Evolutionary conservation across 2,329 filamentous ascomycete genomes (phyloP), one percentile per base, ranked within the genome.

Genomic region (Sclerotiophoma versabilis): DNA sequence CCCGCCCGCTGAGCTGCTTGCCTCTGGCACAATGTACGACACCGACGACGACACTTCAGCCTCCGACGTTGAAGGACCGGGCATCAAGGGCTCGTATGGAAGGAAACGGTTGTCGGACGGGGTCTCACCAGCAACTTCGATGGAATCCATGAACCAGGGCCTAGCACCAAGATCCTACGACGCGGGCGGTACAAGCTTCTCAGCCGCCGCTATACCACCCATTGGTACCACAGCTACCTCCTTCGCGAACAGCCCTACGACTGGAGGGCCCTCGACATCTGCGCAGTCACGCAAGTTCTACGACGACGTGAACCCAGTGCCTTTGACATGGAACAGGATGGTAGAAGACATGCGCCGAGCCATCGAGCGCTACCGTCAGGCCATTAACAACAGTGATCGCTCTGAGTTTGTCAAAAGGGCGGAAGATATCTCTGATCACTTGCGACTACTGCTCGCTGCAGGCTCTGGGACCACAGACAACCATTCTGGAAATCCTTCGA

Each of bases 381-480:
- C 91, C n/a, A 91, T 99, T 65, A 88, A 88, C 58, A 90, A 87
- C 66, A 89, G 88, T 59, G 87, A 89, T 69, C 87, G 93, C 22
- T 91, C 92, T 2, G 92, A 98, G 71, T 98, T 96, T 74, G 95
- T 98, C 22, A 88, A 89, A 53, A 86, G 90, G 59, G 95, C 95
- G n/a, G 95, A 99, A 76, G 93, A 99, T 71, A 97, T 99, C 46
- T 98, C 95, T 5, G 95, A 99, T 73, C 93, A 99, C 73, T 81
- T 99, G 51, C 90, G 95, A 49, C 83, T 98, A 61, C 84, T 99
- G 7, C 85, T 99, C n/a, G 93, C 93, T 25, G 95, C 95, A 49
- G 95, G 93, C 8, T 99, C 95, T 27, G 92, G 93, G 49, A 99
- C 95, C 1, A 99, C 95, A 0, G 95, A 99, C 76, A 99, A 99